These are phyloP conservation scores for Mixia osmundae DNA, from an alignment of 1,284 basidiomycete genomes.

Conservation along the genomic window DNA sequence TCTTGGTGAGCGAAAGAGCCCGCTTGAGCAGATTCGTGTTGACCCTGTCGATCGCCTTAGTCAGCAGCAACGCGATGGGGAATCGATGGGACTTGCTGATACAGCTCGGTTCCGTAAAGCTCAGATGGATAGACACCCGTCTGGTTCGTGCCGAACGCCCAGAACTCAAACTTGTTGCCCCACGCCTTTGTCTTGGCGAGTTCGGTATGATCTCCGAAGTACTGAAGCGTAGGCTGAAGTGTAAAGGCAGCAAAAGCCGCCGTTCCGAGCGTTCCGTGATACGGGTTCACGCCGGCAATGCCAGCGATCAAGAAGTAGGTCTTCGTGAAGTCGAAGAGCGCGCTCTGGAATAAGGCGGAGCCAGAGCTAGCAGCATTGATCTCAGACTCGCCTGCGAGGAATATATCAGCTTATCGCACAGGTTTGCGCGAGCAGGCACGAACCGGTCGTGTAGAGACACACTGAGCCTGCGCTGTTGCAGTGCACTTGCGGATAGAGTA, in stretches of 20 bases:
- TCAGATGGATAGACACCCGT: constrained; percentile 10
- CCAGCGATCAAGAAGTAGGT: constrained; percentile 32
- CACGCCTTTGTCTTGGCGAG: not conserved
- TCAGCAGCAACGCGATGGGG: too few relatives aligned
- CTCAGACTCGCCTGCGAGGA: constrained; percentile 24
- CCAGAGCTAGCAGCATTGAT: constrained; percentile 30
- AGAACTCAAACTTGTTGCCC: constrained; percentile 22
- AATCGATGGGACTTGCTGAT: too few relatives aligned
- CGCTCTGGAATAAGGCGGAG: constrained; percentile 23
- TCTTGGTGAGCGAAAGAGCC: constrained; percentile 22
- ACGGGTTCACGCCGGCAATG: constrained; percentile 29
- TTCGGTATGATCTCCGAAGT: not conserved
- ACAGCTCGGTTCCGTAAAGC: constrained; percentile 32
- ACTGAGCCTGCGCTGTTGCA: constrained; percentile 25
- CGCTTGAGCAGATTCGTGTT: constrained; percentile 28
- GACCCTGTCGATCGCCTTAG: too few relatives aligned
- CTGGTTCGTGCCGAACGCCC: constrained; percentile 2
- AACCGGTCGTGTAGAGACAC: constrained; percentile 26
- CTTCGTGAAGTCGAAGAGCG: constrained; percentile 25
- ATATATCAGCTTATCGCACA: not conserved
- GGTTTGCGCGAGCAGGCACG: not conserved
- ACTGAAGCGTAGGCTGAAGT: constrained; percentile 17
- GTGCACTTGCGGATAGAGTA: constrained; percentile 26
- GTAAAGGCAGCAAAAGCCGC: constrained; percentile 29
- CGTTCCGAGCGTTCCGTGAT: constrained; percentile 25